A percentile compares a stretch with the other conserved stretches of the same genome.
Conservation (phyloP, 495 filamentous ascomycete species). For the Penicillium pancosmium region DNA sequence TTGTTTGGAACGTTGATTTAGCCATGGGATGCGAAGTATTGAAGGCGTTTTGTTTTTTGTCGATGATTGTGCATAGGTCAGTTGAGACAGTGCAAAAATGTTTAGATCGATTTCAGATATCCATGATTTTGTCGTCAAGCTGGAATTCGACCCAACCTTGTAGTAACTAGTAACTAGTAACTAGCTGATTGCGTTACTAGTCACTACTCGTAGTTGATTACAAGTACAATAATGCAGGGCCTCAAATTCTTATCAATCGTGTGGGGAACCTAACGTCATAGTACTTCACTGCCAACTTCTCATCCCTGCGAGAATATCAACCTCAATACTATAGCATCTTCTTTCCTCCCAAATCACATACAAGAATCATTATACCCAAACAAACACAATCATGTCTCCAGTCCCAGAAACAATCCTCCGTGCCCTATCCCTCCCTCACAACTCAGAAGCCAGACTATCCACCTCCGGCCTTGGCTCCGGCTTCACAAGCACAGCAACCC, state of each 20-base stretch:
- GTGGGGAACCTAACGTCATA: conserved; percentile 30
- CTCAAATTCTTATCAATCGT: background rate
- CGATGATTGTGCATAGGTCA: conserved; percentile 18
- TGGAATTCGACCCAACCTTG: too few species aligned
- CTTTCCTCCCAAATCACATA: background rate
- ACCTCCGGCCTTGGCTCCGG: conserved; percentile 69
- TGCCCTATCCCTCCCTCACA: conserved; percentile 65
- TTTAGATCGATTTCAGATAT: background rate
- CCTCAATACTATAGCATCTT: background rate
- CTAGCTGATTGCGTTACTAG: too few species aligned
- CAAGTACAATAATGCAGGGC: too few species aligned
- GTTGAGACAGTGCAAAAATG: conserved; percentile 1
- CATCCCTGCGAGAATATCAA: background rate
- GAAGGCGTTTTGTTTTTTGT: conserved; percentile 6
- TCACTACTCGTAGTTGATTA: too few species aligned
- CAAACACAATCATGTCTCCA: conserved; percentile 26
- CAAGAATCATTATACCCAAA: background rate
- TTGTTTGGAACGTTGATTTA: background rate
- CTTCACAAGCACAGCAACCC: conserved; percentile 73
- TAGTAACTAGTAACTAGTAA: too few species aligned
- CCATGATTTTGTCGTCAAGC: background rate
- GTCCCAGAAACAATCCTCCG: conserved; percentile 62
- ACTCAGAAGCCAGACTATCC: conserved; percentile 53
- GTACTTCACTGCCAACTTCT: background rate
- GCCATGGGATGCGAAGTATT: background rate